Percentiles rank a stretch among this genome's conserved stretches.
These are phyloP conservation scores for Rhynchospora breviuscula DNA, from an alignment of 176 grass and related monocot genomes.

Conservation along the genomic window DNA sequence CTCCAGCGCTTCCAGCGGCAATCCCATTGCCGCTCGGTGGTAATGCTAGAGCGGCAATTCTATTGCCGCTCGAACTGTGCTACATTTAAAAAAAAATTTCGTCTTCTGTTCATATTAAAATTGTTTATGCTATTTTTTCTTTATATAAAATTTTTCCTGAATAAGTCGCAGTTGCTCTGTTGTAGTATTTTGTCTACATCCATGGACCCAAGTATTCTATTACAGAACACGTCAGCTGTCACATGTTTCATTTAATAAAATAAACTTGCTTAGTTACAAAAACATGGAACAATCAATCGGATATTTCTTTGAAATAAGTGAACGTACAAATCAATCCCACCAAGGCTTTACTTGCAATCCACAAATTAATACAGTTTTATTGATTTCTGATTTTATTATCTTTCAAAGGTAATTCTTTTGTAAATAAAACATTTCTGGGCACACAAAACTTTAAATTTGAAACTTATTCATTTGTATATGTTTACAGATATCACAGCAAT, in stretches of 20 bases:
- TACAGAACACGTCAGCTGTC: not conserved
- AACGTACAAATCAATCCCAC: not conserved
- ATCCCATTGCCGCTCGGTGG: too few species aligned
- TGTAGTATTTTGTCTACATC: conserved; percentile 1
- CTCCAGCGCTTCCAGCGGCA: too few species aligned
- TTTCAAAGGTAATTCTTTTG: not conserved
- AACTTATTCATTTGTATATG: not conserved
- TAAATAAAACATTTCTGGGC: not conserved
- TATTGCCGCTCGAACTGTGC: too few species aligned
- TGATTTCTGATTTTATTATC: not conserved
- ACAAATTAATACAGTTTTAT: not conserved
- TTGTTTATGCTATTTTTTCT: too few species aligned
- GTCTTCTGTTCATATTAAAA: too few species aligned
- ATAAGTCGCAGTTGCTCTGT: not conserved
- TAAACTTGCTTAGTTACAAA: not conserved
- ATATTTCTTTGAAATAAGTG: not conserved
- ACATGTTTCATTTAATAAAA: not conserved
- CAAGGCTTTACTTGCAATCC: not conserved
- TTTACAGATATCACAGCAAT: conserved; percentile 80
- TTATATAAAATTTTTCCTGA: too few species aligned
- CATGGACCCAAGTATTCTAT: not conserved
- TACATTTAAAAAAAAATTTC: too few species aligned
- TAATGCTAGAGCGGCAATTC: too few species aligned
- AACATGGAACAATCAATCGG: not conserved
- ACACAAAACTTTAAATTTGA: not conserved